Evolutionary conservation across 169 alveolate genomes (phyloP), one percentile per base, ranked within the genome.

Genomic region (Fabrea salina): DNA sequence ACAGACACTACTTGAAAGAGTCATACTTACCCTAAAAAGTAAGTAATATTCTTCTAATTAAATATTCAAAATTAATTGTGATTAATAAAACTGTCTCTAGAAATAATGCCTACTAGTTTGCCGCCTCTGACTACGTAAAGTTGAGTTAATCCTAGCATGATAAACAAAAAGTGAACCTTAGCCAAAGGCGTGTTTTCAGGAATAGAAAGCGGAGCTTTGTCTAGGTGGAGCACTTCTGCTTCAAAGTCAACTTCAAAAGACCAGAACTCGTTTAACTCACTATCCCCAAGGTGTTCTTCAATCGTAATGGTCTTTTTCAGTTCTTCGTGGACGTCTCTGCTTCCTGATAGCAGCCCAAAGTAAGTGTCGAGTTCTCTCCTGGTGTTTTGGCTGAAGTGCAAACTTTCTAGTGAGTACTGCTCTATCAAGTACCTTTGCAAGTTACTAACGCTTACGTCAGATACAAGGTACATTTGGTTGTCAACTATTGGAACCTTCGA

Each of bases 151-250:
- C 87, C 87, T 27, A 89, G 85, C 86, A 89, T 86, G 1, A 87
- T 83, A 67, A 89, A 89, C 30, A 89, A 61, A 86, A 86, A 89
- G 51, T 89, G 94, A 0, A 89, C 84, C 75, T 89, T 84, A 30
- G 89, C 57, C 61, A 81, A 49, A 4, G 92, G 89, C 56, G 88
- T 86, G 41, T 70, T 85, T 61, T 85, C 82, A 53, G 79, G 80
- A 16, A 89, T 79, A 53, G 87, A 80, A 33, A 89, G 75, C 19
- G 91, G 89, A 13, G 92, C 80, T 47, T 76, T 79, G 41, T 87
- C 91, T 11, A 33, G 33, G 47, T 80, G 44, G 41, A 83, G 61
- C 19, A 44, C 40, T 16, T 61, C 53, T 35, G 37, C 13, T 16
- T 27, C n/a, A 2, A 61, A 35, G 49, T 61, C 49, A 33, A 61